A percentile compares a stretch with the other conserved stretches of the same genome.
Conservation (phyloP, 768 basidiomycete species). For the Leucosporidium yakuticum region DNA sequence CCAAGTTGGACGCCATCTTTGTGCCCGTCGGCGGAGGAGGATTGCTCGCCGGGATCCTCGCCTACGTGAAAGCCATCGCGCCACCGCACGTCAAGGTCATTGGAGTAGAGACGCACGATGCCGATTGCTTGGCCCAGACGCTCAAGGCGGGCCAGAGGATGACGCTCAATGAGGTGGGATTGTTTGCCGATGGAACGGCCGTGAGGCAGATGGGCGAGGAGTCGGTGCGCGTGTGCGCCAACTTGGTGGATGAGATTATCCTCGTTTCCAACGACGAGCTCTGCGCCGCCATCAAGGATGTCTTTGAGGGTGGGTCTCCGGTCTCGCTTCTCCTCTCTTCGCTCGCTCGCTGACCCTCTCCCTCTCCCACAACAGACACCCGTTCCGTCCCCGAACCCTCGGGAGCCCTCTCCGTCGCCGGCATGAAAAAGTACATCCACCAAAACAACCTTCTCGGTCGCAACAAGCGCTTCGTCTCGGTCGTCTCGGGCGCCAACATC, state of each 20-base stretch:
- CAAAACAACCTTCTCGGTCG: constrained; percentile 74
- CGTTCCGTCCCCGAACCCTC: constrained; percentile 94
- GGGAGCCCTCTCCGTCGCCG: constrained; percentile 85
- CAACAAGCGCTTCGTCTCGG: constrained; percentile 79
- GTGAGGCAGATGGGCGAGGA: constrained; percentile 93
- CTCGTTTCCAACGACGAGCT: constrained; percentile 91
- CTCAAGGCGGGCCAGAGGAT: constrained; percentile 74
- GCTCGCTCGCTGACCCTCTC: not conserved
- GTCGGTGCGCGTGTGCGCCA: constrained; percentile 83
- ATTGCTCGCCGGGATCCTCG: constrained; percentile 77
- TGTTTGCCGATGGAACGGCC: constrained; percentile 95
- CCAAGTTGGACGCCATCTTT: constrained; percentile 71
- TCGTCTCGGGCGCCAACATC: constrained; percentile 97
- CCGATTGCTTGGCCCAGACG: constrained; percentile 85
- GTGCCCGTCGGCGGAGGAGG: constrained; percentile 92
- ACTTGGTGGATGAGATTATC: constrained; percentile 72
- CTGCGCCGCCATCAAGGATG: constrained; percentile 97
- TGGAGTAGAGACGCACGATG: constrained; percentile 92
- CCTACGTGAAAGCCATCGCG: constrained; percentile 89
- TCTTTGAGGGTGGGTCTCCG: constrained; percentile 73
- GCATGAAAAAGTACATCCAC: constrained; percentile 78
- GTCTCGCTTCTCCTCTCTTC: not conserved
- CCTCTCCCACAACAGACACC: constrained; percentile 59
- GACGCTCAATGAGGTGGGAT: constrained; percentile 79
- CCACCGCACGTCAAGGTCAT: constrained; percentile 70